Base-by-base conservation (phyloP, 306 rosid species). In the Ammopiptanthus mongolicus region DNA sequence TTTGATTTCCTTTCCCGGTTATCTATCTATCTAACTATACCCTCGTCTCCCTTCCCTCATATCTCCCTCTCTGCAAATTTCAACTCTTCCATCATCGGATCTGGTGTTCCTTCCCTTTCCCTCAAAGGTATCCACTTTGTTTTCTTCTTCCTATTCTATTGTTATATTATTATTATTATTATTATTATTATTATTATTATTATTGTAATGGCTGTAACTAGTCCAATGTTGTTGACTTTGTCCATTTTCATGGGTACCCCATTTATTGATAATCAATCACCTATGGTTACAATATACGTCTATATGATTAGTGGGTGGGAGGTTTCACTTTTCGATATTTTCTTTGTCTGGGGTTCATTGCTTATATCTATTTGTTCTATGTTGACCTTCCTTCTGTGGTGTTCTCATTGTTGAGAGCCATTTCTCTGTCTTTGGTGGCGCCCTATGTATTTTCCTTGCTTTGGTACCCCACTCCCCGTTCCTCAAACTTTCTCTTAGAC, bases 71-170 rank as follows among this genome's bases (percentile, higher is more conserved):
- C 25, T 78, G 39, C 53, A 41, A 18, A 56, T 46, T 66, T 23
- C 46, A 67, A 22, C 76, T 68, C 76, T 59, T 69, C 28, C 61
- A 9, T 59, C 86, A 88, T 90, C 81, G 88, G 91, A 86, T 88
- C 87, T 85, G 86, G 77, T 84, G 37, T 83, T 81, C 78, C 84
- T 80, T 81, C 86, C 78, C 80, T 79, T 77, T 74, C 77, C n/a
- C 62, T 46, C 34, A 51, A 83, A 88, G 93, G 90, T 77, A 77
- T 23, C 25, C 42, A 3, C 3, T 50, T 48, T 12, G 69, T 69
- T 51, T 44, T 70, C 23, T 29, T 25, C 50, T 50, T 76, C 29
- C 6, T 60, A 14, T 6, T 1, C 7, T 41, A 6, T 3, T 51
- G 5, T 23, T 37, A 21, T 0, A 25, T 31, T 71, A 11, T 5